Percentiles rank a stretch among this genome's conserved stretches.
Evolutionary conservation across 805 yeast genomes (phyloP).

Genomic region (Wickerhamomyces chambardii): DNA sequence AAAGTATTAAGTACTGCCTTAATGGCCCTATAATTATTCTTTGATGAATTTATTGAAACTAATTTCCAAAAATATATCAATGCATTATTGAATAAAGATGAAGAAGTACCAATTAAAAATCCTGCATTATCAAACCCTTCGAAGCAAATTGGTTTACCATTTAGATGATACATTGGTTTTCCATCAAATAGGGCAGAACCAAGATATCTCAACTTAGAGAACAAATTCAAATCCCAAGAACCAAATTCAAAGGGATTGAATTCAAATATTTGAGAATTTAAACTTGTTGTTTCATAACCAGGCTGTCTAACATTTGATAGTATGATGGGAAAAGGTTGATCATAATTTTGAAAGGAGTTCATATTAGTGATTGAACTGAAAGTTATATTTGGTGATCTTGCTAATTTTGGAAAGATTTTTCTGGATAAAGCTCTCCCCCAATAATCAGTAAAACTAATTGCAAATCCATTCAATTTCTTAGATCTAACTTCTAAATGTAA

Average conservation of each 20-base stretch:
- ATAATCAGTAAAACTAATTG: slow-evolving; percentile 54
- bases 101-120: slow-evolving; percentile 54
- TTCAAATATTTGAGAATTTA: slow-evolving; percentile 40
- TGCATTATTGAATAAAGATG: slow-evolving; percentile 46
- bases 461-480: slow-evolving; percentile 44
- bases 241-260: slow-evolving; percentile 63
- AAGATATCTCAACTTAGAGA: slow-evolving; percentile 39
- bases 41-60: slow-evolving; percentile 22
- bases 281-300: slow-evolving; percentile 19
- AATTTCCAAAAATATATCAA: slow-evolving; percentile 32
- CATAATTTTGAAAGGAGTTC: slow-evolving; percentile 24
- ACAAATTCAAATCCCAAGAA: slow-evolving; percentile 51
- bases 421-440: slow-evolving; percentile 58
- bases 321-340: slow-evolving; percentile 43
- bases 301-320: slow-evolving; percentile 31
- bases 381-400: slow-evolving; percentile 27
- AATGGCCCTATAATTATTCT: slow-evolving; percentile 22
- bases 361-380: slow-evolving; percentile 28
- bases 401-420: slow-evolving; percentile 28
- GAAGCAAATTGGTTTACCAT: slow-evolving; percentile 29
- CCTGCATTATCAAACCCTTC: slow-evolving; percentile 50
- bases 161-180: slow-evolving; percentile 18
- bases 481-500: slow-evolving; percentile 45
- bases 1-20: slow-evolving; percentile 30
- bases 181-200: slow-evolving; percentile 44